Evolutionary conservation across 805 yeast species (phyloP).

Genomic region (Wickerhamomyces chaumierensis): DNA sequence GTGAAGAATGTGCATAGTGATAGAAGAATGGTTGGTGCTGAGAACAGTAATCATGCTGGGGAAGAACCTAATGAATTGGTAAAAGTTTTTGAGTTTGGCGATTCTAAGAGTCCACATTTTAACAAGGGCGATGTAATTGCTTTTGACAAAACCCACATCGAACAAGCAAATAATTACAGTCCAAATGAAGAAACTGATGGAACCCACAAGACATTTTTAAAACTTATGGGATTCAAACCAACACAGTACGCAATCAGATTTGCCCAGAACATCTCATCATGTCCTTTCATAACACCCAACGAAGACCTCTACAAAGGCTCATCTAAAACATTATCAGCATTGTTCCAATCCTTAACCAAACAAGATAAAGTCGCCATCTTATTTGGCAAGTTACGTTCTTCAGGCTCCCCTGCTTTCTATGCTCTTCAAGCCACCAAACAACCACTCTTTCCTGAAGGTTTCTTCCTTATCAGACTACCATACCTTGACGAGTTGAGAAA

Average conservation of each 20-base stretch:
- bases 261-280: conserved; percentile 38
- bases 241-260: conserved; percentile 31
- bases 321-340: conserved; percentile 49
- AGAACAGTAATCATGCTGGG: conserved; percentile 23
- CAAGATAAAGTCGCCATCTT: conserved; percentile 50
- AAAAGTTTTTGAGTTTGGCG: conserved; percentile 34
- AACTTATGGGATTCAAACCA: conserved; percentile 57
- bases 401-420: conserved; percentile 44
- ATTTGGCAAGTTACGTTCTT: conserved; percentile 54
- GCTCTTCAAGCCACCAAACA: conserved; percentile 45
- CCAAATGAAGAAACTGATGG: conserved; percentile 9
- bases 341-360: conserved; percentile 48
- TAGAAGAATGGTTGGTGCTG: conserved; percentile 26
- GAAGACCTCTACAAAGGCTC: conserved; percentile 52
- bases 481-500: conserved; percentile 65
- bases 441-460: conserved; percentile 37
- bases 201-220: conserved; percentile 36
- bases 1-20: conserved; percentile 40
- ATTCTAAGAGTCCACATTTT: not conserved
- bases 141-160: conserved; percentile 26
- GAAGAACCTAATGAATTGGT: conserved; percentile 26
- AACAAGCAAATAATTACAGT: conserved; percentile 21
- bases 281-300: conserved; percentile 61
- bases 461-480: conserved; percentile 60
- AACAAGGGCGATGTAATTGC: conserved; percentile 26